Evolutionary conservation across 306 rosid genomes (phyloP), one percentile per base, ranked within the genome.

Genomic region (Vigna radiata): DNA sequence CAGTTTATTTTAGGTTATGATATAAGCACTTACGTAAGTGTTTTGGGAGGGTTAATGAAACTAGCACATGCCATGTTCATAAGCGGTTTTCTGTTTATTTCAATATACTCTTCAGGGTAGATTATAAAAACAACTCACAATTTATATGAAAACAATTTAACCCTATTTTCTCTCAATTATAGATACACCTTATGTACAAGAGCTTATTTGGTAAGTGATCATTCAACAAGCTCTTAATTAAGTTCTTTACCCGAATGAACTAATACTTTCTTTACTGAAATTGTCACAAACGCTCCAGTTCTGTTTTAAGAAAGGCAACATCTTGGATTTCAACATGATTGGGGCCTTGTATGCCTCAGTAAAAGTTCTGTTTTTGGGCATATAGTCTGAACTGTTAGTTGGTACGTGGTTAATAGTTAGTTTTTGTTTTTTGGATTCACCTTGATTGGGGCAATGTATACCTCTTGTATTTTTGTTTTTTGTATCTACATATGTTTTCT

Each of bases 201-300:
- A n/a, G 0, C n/a, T 56, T 55, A 21, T 14, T 3, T 55, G 33
- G 62, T 55, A 23, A 56, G 36, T 11, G 63, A 23, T 56, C 61
- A 21, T 55, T 10, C 61, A 19, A 21, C 61, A 53, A 53, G 15
- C 5, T 6, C 36, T 56, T 58, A 58, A 13, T 12, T 58, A 58
- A 13, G 9, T 3, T 58, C 17, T 58, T 58, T 58, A 2, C 17
- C 6, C 63, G 23, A 25, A 56, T 25, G 63, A 16, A 60, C 70
- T 49, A 60, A 62, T 61, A 55, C 11, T 36, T n/a, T 48, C 72
- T 17, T 17, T 7, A 61, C 43, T 43, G 55, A 25, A 52, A 59
- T 77, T 65, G 1, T 61, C 23, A 63, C 56, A 48, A 55, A 53
- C 55, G 52, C 70, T 79, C 23, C 55, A 60, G 53, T 70, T 53